Base-by-base conservation (phyloP, 1,139 yeast genomes). In the Pichia sorboxylosa region DNA sequence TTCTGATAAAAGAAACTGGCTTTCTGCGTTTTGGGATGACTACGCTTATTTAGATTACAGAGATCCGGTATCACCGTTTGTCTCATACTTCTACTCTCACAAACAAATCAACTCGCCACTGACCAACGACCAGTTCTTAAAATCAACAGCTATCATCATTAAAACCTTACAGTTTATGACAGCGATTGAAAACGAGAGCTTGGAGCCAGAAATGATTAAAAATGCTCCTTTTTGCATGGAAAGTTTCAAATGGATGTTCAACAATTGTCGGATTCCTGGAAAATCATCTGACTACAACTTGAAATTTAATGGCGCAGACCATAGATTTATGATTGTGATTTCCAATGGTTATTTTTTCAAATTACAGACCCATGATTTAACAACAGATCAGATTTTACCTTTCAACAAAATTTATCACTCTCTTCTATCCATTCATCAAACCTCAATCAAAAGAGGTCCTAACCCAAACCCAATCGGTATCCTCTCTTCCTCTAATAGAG, bases 41-140 rank as follows among this genome's bases (percentile, higher is more conserved):
- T 84, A 80, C 47, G 94, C 96, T 21, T 90, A 90, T 58, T 64
- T 90, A 64, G 75, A 82, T 26, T 85, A 84, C 60, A 72, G 93
- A 46, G 97, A 84, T 55, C 94, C 97, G 0, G 83, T 90, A 17
- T 84, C 83, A 21, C 97, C 97, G 13, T 85, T 76, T 53, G 95
- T 84, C 26, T 82, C 94, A 10, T 90, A 90, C 61, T 90, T 85
- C 49, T 87, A 74, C 59, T 70, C 79, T 34, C 95, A 87, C 64
- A 77, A 74, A 56, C 90, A 82, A 48, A 58, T 67, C 24, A 69
- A 71, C 41, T 44, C 52, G 5, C 53, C 54, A 13, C 62, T 78
- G 42, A 81, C 79, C 35, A 65, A 69, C 45, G 75, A 78, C 52
- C 94, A 87, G 45, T 66, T 84, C 37, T 61, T 69, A 45, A 82